phyloP scores from a whole-genome alignment of 495 filamentous ascomycete species.

The Recurvomyces mirabilis region DNA sequence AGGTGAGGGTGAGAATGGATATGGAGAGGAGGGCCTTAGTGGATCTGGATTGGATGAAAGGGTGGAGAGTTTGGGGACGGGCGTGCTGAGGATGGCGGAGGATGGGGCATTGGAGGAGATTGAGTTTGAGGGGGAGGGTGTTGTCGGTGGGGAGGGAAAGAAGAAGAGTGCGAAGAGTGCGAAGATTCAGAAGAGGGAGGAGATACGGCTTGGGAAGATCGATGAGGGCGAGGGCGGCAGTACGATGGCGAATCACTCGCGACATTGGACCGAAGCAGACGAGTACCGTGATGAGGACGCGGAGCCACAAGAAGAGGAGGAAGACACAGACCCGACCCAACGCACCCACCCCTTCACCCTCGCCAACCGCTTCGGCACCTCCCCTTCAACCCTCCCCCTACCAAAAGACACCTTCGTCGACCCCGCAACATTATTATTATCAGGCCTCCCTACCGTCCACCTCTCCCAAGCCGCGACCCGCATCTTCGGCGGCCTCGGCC shows the following conservation, averaged over 20 bases:
- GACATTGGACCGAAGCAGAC: not conserved
- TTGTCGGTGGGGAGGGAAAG: slow-evolving; percentile 17
- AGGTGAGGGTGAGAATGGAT: too few species aligned
- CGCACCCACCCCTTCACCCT: slow-evolving; percentile 51
- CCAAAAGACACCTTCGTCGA: slow-evolving; percentile 55
- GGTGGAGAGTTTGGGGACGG: too few species aligned
- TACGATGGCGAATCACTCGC: too few species aligned
- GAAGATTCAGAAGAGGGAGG: slow-evolving; percentile 35
- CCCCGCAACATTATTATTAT: slow-evolving; percentile 55
- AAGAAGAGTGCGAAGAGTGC: slow-evolving; percentile 5
- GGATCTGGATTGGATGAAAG: too few species aligned
- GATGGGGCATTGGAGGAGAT: slow-evolving; percentile 26
- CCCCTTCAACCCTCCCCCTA: slow-evolving; percentile 58
- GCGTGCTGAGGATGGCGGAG: slow-evolving; percentile 32
- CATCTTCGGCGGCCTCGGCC: slow-evolving; percentile 58
- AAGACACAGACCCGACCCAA: slow-evolving; percentile 25
- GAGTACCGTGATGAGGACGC: slow-evolving; percentile 13
- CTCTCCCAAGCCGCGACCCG: slow-evolving; percentile 54
- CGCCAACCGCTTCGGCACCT: slow-evolving; percentile 50
- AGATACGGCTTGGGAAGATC: slow-evolving; percentile 18
- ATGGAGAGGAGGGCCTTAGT: too few species aligned
- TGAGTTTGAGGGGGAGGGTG: slow-evolving; percentile 29
- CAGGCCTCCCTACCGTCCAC: slow-evolving; percentile 58
- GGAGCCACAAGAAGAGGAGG: too few species aligned
- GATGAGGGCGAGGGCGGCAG: slow-evolving; percentile 25